Conservation (phyloP, 495 filamentous ascomycete species). For the Haplographium delicatum region DNA sequence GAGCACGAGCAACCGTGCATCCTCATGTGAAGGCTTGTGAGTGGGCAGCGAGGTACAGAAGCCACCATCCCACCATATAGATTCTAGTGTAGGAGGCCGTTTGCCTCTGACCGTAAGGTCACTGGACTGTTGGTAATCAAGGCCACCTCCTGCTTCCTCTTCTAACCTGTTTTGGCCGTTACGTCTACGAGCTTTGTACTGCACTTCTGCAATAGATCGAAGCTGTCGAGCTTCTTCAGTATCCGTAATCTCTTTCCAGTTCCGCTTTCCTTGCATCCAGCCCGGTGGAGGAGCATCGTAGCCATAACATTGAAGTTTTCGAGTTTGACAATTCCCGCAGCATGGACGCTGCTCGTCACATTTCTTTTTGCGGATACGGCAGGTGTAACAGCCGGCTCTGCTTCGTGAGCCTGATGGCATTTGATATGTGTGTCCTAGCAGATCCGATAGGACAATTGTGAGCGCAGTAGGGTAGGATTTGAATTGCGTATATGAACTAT, state of each 20-base stretch:
- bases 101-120: not conserved
- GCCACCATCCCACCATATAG: constrained; percentile 6
- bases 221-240: not conserved
- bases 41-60: not conserved
- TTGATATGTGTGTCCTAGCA: not conserved
- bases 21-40: not conserved
- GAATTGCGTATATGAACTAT: no score
- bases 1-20: not conserved
- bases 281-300: constrained; percentile 26
- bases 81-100: not conserved
- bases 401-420: not conserved
- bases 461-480: not conserved
- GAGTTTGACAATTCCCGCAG: constrained; percentile 27
- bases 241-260: not conserved
- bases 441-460: not conserved
- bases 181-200: constrained; percentile 1
- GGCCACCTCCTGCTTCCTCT: not conserved
- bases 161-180: not conserved
- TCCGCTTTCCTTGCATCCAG: constrained; percentile 24
- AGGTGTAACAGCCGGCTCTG: constrained; percentile 23
- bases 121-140: not conserved
- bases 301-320: constrained; percentile 29
- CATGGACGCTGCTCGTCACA: constrained; percentile 31
- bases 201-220: not conserved
- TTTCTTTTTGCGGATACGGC: constrained; percentile 35